Evolutionary conservation across 495 filamentous ascomycete genomes (phyloP), one percentile per base, ranked within the genome.

Genomic region (Talaromyces proteolyticus): DNA sequence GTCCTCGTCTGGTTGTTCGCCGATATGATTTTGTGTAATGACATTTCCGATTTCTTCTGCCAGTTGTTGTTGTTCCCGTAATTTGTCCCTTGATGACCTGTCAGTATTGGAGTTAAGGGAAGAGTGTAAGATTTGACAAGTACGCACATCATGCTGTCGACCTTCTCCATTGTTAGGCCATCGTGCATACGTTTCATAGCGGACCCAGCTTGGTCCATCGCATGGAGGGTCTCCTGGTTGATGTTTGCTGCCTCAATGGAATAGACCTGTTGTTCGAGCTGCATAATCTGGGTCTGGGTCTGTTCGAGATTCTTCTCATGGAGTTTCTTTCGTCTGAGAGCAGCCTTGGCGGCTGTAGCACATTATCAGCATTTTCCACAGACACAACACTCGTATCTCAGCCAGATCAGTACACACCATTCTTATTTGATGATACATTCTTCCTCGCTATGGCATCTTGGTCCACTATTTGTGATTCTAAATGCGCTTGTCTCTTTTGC

Each of bases 231-330:
- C 73, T 97, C 91, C 63, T 91, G 80, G 76, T 99, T 99, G 71
- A 99, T 95, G 66, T 97, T 99, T 44, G 93, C 94, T 18, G 91
- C 87, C 65, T 99, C 93, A 67, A 99, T 96, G 51, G 87, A 85
- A 63, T 92, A 93, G 60, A 99, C 92, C 64, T 99, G 91, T 58
- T 91, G 88, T 62, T 97, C 93, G 12, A 99, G 76, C 36, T 92
- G 94, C 49, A 81, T 79, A 69, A 95, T 90, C 67, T 97, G 94
- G 26, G 85, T 81, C 26, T 81, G 77, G 7, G 92, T 97, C 66
- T 95, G 89, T 51, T 93, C 87, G 41, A 96, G 80, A 51, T 88
- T 87, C 72, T 89, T 86, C 65, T 95, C 89, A 61, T 91, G 88
- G 54, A 78, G 73, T 81, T 99, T 96, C 80, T 97, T 99, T 58